phyloP scores from a whole-genome alignment of 192 early-diverging fungal species.

The Obelidium mucronatum region DNA sequence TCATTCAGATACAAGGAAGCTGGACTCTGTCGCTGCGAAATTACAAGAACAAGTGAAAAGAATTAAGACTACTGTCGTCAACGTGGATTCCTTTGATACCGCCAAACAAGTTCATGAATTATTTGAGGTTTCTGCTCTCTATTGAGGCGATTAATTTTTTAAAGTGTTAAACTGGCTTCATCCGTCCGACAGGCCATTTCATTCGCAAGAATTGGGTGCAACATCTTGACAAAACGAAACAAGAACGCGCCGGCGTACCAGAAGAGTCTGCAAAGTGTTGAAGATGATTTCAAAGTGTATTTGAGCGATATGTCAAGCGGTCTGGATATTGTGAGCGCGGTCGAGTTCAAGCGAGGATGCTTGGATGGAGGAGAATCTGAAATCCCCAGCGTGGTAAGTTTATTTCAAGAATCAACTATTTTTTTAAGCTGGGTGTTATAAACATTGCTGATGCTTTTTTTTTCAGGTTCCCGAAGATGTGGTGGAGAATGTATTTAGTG shows the following conservation, averaged over 20 bases:
- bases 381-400: too few species aligned
- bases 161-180: neutral
- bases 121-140: constrained; percentile 8
- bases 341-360: neutral
- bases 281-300: neutral
- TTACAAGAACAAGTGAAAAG: neutral
- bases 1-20: neutral
- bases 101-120: neutral
- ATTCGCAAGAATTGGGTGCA: neutral
- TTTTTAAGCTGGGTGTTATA: too few species aligned
- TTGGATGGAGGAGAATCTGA: neutral
- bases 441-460: neutral
- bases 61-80: neutral
- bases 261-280: neutral
- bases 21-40: neutral
- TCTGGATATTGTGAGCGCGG: neutral
- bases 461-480: neutral
- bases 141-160: neutral
- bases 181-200: constrained; percentile 1
- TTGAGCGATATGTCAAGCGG: neutral
- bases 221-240: neutral
- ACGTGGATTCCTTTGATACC: neutral
- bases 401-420: neutral
- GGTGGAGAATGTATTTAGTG: constrained; percentile 1
- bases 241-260: neutral